phyloP scores from a whole-genome alignment of 768 basidiomycete genomes.

The Glaciozyma martinii region DNA sequence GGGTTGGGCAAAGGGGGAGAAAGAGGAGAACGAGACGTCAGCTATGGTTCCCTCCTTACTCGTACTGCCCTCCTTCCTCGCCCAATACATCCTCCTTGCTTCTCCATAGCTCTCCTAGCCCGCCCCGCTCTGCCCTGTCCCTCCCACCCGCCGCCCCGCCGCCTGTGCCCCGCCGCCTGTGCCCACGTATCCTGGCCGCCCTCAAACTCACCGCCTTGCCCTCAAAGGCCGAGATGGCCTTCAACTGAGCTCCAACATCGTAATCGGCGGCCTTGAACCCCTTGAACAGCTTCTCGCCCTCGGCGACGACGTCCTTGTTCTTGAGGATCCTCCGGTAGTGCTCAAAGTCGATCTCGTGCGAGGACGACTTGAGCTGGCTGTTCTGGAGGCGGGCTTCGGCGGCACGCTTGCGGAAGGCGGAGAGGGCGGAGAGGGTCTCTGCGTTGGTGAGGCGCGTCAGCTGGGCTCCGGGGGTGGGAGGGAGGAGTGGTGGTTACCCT shows the following conservation, averaged over 20 bases:
- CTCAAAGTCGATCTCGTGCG: constrained; percentile 59
- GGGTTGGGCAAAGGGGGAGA: not conserved
- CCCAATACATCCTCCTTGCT: not conserved
- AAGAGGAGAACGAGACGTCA: not conserved
- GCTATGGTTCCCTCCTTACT: not conserved
- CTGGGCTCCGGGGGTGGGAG: not conserved
- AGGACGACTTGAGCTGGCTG: constrained; percentile 53
- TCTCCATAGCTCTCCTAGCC: not conserved
- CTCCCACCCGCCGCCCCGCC: not conserved
- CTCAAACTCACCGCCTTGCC: constrained; percentile 71
- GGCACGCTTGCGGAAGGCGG: constrained; percentile 94
- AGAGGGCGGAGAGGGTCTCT: constrained; percentile 75
- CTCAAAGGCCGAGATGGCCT: constrained; percentile 95
- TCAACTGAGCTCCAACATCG: constrained; percentile 78
- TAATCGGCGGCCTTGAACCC: constrained; percentile 92
- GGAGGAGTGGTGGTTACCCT: constrained; percentile 29
- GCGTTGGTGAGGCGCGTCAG: not conserved
- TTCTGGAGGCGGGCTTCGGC: constrained; percentile 71
- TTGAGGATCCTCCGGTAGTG: constrained; percentile 86
- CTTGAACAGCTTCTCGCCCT: constrained; percentile 78
- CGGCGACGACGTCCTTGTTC: constrained; percentile 83
- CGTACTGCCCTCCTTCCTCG: not conserved
- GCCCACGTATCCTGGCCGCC: constrained; percentile 9
- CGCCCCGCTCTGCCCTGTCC: not conserved
- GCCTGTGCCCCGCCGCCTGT: not conserved